Evolutionary conservation across 208 protist genomes (phyloP).

Genomic region (Leishmania amazonensis): DNA sequence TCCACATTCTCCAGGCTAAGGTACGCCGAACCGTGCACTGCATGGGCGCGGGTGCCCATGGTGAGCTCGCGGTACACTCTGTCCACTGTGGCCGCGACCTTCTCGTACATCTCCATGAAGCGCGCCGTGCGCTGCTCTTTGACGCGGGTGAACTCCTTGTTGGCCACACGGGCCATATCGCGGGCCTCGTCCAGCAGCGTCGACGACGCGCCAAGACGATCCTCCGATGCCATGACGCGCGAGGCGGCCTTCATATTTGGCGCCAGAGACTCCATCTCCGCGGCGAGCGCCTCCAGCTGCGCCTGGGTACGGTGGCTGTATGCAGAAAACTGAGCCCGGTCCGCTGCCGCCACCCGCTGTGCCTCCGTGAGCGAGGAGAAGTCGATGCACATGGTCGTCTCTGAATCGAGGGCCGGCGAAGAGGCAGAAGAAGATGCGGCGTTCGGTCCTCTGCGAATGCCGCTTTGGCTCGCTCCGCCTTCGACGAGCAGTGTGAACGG

Average conservation of each 20-base stretch:
- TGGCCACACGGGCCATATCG: slow-evolving; percentile 68
- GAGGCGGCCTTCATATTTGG: slow-evolving; percentile 83
- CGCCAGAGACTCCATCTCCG: slow-evolving; percentile 79
- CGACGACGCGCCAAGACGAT: slow-evolving; percentile 72
- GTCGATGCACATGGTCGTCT: slow-evolving; percentile 60
- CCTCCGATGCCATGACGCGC: slow-evolving; percentile 66
- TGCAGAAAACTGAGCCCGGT: slow-evolving; percentile 49
- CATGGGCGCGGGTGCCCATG: slow-evolving; percentile 64
- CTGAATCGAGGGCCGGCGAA: slow-evolving; percentile 10
- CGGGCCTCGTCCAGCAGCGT: slow-evolving; percentile 79
- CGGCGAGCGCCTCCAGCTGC: slow-evolving; percentile 50
- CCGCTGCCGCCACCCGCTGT: slow-evolving; percentile 42
- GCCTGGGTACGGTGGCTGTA: slow-evolving; percentile 70
- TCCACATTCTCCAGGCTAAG: slow-evolving; percentile 95
- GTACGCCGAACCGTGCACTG: slow-evolving; percentile 93
- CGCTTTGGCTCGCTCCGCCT: slow-evolving; percentile 12
- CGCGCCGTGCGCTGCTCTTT: slow-evolving; percentile 86
- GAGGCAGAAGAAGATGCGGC: slow-evolving; percentile 3
- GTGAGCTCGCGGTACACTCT: slow-evolving; percentile 97
- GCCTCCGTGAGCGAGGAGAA: slow-evolving; percentile 64
- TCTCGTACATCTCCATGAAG: slow-evolving; percentile 95
- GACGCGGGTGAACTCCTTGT: slow-evolving; percentile 82
- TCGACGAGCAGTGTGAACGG: slow-evolving; percentile 51
- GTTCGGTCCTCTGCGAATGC: slow-evolving; percentile 1
- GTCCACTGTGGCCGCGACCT: slow-evolving; percentile 89